phyloP scores from a whole-genome alignment of 1,139 yeast species.

The Pichia sp. region DNA sequence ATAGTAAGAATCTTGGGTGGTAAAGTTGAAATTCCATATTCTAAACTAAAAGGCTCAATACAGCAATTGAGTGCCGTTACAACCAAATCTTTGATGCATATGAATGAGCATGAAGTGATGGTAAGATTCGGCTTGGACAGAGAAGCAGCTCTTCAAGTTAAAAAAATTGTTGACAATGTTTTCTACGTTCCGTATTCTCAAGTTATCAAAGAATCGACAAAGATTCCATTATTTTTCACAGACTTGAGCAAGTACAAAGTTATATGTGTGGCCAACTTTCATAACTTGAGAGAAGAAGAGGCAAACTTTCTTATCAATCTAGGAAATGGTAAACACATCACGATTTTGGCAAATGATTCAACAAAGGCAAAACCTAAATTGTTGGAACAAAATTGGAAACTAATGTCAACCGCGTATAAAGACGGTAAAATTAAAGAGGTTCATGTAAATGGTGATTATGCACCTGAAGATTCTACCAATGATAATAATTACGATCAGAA shows the following conservation, averaged over 20 bases:
- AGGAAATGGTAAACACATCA: not conserved
- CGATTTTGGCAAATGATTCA: conserved; percentile 3
- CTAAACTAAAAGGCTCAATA: conserved; percentile 9
- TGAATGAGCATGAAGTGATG: conserved; percentile 1
- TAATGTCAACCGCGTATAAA: not conserved
- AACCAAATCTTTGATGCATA: not conserved
- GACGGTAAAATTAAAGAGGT: not conserved
- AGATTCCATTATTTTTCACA: not conserved
- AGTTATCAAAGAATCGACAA: not conserved
- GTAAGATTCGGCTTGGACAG: conserved; percentile 11
- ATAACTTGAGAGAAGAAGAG: conserved; percentile 8
- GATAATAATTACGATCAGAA: not conserved
- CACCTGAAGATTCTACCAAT: not conserved
- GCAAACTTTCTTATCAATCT: conserved; percentile 2
- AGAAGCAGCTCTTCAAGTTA: not conserved
- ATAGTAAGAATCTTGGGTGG: not conserved
- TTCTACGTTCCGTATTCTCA: conserved; percentile 7
- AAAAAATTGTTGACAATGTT: conserved; percentile 5
- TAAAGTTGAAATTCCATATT: conserved; percentile 2
- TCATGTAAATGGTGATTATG: not conserved
- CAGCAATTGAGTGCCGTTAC: conserved; percentile 8
- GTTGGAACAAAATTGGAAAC: conserved; percentile 8
- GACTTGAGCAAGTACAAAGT: not conserved
- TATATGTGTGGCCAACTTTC: conserved; percentile 7
- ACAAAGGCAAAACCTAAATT: not conserved